Conservation (phyloP, 352 stramenopile species). For the Pythium plurisporium region DNA sequence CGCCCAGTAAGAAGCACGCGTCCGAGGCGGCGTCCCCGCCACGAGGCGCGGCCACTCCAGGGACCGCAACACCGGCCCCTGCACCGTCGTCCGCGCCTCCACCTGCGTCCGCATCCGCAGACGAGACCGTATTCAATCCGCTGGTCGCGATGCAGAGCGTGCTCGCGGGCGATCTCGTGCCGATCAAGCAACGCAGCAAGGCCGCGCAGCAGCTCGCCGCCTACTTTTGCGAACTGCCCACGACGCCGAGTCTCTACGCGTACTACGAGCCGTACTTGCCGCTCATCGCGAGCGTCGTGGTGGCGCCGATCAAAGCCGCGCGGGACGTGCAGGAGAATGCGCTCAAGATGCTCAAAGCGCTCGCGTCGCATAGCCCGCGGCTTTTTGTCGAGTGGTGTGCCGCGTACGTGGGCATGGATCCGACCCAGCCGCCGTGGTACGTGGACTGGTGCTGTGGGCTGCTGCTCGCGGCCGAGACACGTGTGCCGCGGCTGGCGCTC, state of each 20-base stretch:
- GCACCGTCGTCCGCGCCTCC: background rate
- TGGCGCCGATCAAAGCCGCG: constrained; percentile 23
- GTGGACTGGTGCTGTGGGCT: constrained; percentile 27
- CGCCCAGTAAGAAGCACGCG: constrained; percentile 10
- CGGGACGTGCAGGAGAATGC: constrained; percentile 24
- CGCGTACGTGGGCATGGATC: constrained; percentile 19
- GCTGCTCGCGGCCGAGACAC: constrained; percentile 19
- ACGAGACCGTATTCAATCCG: constrained; percentile 19
- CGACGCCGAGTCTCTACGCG: constrained; percentile 22
- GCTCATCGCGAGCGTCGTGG: constrained; percentile 15
- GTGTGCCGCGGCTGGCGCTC: constrained; percentile 7
- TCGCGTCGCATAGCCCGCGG: constrained; percentile 21
- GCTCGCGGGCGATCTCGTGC: constrained; percentile 23
- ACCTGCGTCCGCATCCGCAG: background rate
- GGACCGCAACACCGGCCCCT: background rate
- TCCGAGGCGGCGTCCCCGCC: background rate
- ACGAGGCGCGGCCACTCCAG: too few species aligned
- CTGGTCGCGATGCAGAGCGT: constrained; percentile 23
- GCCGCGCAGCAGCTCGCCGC: constrained; percentile 26
- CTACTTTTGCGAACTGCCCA: constrained; percentile 23
- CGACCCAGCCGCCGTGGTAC: constrained; percentile 16
- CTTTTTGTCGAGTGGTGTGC: constrained; percentile 26
- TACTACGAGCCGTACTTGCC: constrained; percentile 29
- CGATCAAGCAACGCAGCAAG: constrained; percentile 32
- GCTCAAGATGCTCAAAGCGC: constrained; percentile 24